Evolutionary conservation across 441 rosid species (phyloP).

Genomic region (Mallotus japonicus): DNA sequence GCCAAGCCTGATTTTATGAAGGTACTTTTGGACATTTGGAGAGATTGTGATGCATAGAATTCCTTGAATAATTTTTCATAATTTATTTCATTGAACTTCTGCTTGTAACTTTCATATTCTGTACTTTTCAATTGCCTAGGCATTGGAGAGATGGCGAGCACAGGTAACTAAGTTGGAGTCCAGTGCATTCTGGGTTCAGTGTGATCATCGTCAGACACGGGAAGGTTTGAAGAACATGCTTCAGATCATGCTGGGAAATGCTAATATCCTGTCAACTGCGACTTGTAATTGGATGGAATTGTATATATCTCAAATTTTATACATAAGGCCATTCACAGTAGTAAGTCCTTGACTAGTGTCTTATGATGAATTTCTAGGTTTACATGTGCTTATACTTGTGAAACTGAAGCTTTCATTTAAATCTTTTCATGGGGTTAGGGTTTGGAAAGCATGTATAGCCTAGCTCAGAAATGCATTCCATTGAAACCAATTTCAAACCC

Average conservation of each 20-base stretch:
- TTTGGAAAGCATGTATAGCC: conserved; percentile 76
- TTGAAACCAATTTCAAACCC: conserved; percentile 60
- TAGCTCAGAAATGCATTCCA: conserved; percentile 79
- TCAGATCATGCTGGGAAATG: conserved; percentile 81
- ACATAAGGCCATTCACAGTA: conserved; percentile 81
- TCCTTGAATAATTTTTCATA: neutral
- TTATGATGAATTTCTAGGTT: neutral
- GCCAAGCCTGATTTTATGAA: conserved; percentile 88
- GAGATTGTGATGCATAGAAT: neutral
- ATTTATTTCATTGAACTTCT: neutral
- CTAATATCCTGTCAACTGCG: conserved; percentile 46
- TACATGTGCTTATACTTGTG: neutral
- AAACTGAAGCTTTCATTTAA: conserved; percentile 14
- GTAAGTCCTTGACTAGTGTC: conserved; percentile 34
- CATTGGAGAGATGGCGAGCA: conserved; percentile 93
- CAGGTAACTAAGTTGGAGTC: conserved; percentile 80
- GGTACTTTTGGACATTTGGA: conserved; percentile 42
- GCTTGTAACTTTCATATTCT: conserved; percentile 14
- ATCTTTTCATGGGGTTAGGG: conserved; percentile 53
- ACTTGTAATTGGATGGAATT: conserved; percentile 86
- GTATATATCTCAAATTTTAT: conserved; percentile 67
- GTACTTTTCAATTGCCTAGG: conserved; percentile 41
- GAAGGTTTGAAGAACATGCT: conserved; percentile 88
- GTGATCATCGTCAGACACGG: conserved; percentile 70
- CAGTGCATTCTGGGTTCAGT: conserved; percentile 84